Base-by-base conservation (phyloP, 495 filamentous ascomycete species). In the Parachaetomium inaequale region DNA sequence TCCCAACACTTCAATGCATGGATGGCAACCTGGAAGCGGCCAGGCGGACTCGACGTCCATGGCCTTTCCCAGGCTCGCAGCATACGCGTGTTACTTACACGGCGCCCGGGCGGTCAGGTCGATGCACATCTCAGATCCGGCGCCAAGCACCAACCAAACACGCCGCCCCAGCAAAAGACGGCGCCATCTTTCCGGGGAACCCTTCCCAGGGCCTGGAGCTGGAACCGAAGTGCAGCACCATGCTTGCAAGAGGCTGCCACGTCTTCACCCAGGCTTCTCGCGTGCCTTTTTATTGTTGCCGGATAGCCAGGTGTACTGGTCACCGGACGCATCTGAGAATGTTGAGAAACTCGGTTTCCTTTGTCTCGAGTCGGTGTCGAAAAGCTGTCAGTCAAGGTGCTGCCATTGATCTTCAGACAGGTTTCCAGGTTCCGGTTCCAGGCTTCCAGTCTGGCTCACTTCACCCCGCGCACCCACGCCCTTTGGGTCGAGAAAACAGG, bases 71-170 rank as follows among this genome's bases (percentile, higher is more conserved):
- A 42, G 10, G 40, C n/a, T 46, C 42, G n/a, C n/a, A 25, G 32
- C 34, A 4, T 25, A n/a, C n/a, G n/a, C 50, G 28, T 36, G 51
- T 40, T 55, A 17, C 54, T 40, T 38, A 45, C 38, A 46, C 42
- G 21, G 26, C 19, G n/a, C 28, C 7, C 26, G n/a, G 19, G 55
- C 55, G 29, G 29, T 47, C 43, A 49, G 26, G 49, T 47, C 42
- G 21, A 42, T 21, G 15, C 40, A 46, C 19, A 46, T 46, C 38
- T 58, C n/a, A 58, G 38, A 47, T 43, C 55, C 56, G 10, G 2
- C 29, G 42, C 40, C 55, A 49, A 58, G 28, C 42, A 50, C 31
- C 56, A 58, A 50, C 28, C 43, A 49, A 59, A 50, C 28, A 19
- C 46, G 42, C 43, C 23, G 19, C 28, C 42, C 7, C 21, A 11